Conservation (phyloP, 2,329 filamentous ascomycete species). For the Geosmithia putterillii region DNA sequence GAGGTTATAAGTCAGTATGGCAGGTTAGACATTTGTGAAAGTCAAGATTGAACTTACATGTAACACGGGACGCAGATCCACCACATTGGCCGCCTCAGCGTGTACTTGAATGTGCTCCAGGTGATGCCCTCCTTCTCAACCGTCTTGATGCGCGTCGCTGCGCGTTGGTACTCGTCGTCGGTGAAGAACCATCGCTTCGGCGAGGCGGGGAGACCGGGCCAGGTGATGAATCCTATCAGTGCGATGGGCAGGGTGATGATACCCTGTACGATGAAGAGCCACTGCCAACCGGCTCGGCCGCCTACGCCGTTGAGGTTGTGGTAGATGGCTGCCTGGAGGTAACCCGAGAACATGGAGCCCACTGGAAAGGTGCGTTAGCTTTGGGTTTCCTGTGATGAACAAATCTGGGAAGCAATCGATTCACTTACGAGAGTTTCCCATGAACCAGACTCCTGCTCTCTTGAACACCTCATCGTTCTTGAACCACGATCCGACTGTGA, state of each 20-base stretch:
- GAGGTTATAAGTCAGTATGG: constrained; percentile 3
- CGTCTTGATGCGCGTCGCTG: constrained; percentile 9
- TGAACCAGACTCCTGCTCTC: constrained; percentile 34
- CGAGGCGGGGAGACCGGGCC: constrained; percentile 13
- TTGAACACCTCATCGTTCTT: constrained; percentile 26
- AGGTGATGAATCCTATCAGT: constrained; percentile 13
- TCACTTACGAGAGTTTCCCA: constrained; percentile 16
- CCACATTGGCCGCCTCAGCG: constrained; percentile 12
- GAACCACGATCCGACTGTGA: constrained; percentile 16
- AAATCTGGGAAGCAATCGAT: too few species aligned
- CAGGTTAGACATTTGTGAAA: neutral
- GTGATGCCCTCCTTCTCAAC: constrained; percentile 10
- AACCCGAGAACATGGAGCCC: constrained; percentile 13
- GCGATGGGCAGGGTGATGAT: constrained; percentile 18
- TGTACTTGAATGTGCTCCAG: constrained; percentile 11
- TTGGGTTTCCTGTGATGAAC: too few species aligned
- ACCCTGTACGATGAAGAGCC: constrained; percentile 20
- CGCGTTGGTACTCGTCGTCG: constrained; percentile 8
- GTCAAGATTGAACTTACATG: constrained; percentile 5
- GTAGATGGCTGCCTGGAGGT: constrained; percentile 25
- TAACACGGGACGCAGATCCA: constrained; percentile 12
- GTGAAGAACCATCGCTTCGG: constrained; percentile 12
- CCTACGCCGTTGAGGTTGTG: constrained; percentile 17
- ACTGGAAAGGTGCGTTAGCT: too few species aligned
- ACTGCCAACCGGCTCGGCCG: constrained; percentile 32